Evolutionary conservation across 345 rosid species (phyloP).

Genomic region (Hibiscus trionum): DNA sequence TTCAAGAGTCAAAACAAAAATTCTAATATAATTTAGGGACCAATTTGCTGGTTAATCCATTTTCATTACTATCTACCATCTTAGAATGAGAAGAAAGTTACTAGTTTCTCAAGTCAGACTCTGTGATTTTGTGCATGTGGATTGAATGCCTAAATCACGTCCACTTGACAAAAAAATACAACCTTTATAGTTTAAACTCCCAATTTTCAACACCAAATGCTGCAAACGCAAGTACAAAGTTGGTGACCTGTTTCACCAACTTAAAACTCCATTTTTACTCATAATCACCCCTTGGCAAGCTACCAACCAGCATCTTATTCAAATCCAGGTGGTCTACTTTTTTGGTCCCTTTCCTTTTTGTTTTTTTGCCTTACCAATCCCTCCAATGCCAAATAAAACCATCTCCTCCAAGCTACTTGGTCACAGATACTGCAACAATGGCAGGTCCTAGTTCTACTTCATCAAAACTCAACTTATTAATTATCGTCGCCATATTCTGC

Average conservation of each 20-base stretch:
- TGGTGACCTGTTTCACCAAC: background rate
- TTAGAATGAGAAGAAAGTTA: too few species aligned
- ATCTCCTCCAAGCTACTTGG: background rate
- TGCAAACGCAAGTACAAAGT: background rate
- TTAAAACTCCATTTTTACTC: background rate
- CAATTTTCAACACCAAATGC: background rate
- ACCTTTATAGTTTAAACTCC: background rate
- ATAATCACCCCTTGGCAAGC: background rate
- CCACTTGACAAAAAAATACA: background rate
- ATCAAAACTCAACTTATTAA: background rate
- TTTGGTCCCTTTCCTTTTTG: background rate
- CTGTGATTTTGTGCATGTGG: background rate
- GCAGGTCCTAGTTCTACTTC: background rate
- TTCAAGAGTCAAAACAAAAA: too few species aligned
- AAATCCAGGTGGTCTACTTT: conserved; percentile 9
- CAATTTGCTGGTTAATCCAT: too few species aligned
- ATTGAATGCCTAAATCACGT: background rate
- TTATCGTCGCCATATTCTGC: background rate
- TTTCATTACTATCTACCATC: too few species aligned
- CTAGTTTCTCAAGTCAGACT: background rate
- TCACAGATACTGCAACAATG: background rate
- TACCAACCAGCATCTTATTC: conserved; percentile 2
- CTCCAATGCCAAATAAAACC: background rate
- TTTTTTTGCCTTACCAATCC: background rate
- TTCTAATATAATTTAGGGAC: too few species aligned